Base-by-base conservation (phyloP, 257 asterid genomes). In the Phtheirospermum japonicum region DNA sequence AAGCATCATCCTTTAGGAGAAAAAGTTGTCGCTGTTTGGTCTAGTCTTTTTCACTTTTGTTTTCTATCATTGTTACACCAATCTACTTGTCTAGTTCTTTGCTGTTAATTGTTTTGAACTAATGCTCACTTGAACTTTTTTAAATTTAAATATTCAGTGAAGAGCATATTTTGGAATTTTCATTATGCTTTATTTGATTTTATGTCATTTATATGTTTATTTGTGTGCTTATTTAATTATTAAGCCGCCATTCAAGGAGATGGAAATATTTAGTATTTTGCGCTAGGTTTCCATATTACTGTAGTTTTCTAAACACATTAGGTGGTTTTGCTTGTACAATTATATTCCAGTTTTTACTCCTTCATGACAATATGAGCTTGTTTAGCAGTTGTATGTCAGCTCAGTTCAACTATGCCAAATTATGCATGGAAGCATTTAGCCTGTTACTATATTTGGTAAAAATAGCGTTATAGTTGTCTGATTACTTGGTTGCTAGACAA, bases 351-450 rank as follows among this genome's bases (percentile, higher is more conserved):
- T 37, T 62, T 72, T 40, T 12, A 40, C 14, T 64, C 23, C n/a
- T n/a, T n/a, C 17, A 11, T 33, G 53, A 33, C 42, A 54, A 9
- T 45, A 45, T 10, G 45, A 26, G 36, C 7, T 36, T 36, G 9
- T 7, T 36, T 36, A 36, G 10, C 43, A 40, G 6, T 12, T 4
- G 48, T 40, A 40, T 57, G 43, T 18, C 37, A 42, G 30, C 57
- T 36, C 11, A 54, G 26, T 61, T 26, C 51, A 58, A 40, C 56
- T 55, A 26, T 66, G 18, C 11, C 61, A 60, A 53, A 48, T 40
- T 40, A 46, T 57, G 9, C 36, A 4, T 48, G 60, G 13, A 18
- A 17, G 49, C 62, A n/a, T n/a, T n/a, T n/a, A n/a, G n/a, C n/a
- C n/a, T n/a, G n/a, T n/a, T n/a, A n/a, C n/a, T n/a, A n/a, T n/a